phyloP scores from a whole-genome alignment of 768 basidiomycete genomes.

The Boletus rubescentipes region DNA sequence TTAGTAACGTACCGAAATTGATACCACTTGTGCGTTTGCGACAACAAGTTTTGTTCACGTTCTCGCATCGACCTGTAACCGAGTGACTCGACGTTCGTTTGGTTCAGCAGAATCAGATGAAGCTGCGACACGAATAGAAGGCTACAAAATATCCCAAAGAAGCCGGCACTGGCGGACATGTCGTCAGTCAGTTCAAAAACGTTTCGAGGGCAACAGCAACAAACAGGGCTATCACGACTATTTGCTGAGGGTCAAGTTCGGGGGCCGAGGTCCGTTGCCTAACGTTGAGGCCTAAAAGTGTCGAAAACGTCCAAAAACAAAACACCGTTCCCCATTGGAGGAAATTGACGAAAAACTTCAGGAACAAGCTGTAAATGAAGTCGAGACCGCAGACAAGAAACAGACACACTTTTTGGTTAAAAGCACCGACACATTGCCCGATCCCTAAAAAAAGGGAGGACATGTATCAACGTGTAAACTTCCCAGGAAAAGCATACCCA shows the following conservation, averaged over 20 bases:
- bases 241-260: slow-evolving; percentile 61
- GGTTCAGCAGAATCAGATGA: slow-evolving; percentile 56
- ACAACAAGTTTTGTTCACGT: slow-evolving; percentile 54
- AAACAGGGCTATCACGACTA: slow-evolving; percentile 74
- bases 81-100: slow-evolving; percentile 83
- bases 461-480: not conserved
- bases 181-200: slow-evolving; percentile 4
- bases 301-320: slow-evolving; percentile 60
- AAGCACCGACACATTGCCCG: slow-evolving; percentile 91
- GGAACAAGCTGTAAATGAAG: not conserved
- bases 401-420: slow-evolving; percentile 75
- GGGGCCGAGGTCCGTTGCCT: slow-evolving; percentile 23
- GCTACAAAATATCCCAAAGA: slow-evolving; percentile 72
- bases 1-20: slow-evolving; percentile 54
- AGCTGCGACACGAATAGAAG: slow-evolving; percentile 59
- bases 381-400: not conserved
- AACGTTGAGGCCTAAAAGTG: slow-evolving; percentile 55
- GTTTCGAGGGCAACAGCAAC: slow-evolving; percentile 29
- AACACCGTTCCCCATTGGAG: slow-evolving; percentile 60
- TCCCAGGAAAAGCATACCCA: slow-evolving; percentile 35
- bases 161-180: slow-evolving; percentile 47
- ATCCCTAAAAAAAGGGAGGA: slow-evolving; percentile 55
- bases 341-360: slow-evolving; percentile 84
- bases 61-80: slow-evolving; percentile 57
- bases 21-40: slow-evolving; percentile 52